Evolutionary conservation across 2,329 filamentous ascomycete species (phyloP), one percentile per base, ranked within the genome.

Genomic region (Aspergillus pseudonomiae): DNA sequence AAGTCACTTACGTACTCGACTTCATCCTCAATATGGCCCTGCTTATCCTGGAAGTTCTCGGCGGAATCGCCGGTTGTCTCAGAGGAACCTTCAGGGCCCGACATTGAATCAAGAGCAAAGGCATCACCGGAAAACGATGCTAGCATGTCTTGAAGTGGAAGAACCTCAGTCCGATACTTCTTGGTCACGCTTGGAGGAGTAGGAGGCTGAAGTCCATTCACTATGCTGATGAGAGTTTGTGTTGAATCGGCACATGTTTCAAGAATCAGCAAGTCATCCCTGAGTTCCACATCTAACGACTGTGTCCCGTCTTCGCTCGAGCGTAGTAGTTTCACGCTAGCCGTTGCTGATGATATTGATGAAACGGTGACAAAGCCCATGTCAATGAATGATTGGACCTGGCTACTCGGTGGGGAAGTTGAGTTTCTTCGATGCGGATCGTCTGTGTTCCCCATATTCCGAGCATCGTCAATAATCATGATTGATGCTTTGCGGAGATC

Each of bases 231-330:
- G 16, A 99, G 84, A 0, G 95, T 99, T 75, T 97, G 93, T 0
- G 93, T 98, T 1, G 95, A 99, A 78, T 99, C 95, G 34, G 95
- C 95, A 72, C 96, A 99, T 1, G 94, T 96, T 77, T 99, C 95
- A 7, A 99, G 81, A 39, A 99, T 89, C 59, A 99, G 83, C 1
- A 99, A 84, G 67, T 96, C 91, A 72, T 97, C 94, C 65, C 88
- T 88, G 54, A 98, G 81, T 67, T 96, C 92, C 1, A 97, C 84
- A 68, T 95, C 90, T 16, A 97, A 78, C 46, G 88, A 86, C 67
- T 89, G 90, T 34, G 88, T 84, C 0, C 84, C 86, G 41, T 88
- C 85, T 1, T 81, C 81, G 2, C 82, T 82, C 46, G 85, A 82
- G 11, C 84, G 81, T 26, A 82, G 79, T 14, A 94, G 81, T 54